phyloP scores from a whole-genome alignment of 805 yeast species.

The Wickerhamiella kazuoi region DNA sequence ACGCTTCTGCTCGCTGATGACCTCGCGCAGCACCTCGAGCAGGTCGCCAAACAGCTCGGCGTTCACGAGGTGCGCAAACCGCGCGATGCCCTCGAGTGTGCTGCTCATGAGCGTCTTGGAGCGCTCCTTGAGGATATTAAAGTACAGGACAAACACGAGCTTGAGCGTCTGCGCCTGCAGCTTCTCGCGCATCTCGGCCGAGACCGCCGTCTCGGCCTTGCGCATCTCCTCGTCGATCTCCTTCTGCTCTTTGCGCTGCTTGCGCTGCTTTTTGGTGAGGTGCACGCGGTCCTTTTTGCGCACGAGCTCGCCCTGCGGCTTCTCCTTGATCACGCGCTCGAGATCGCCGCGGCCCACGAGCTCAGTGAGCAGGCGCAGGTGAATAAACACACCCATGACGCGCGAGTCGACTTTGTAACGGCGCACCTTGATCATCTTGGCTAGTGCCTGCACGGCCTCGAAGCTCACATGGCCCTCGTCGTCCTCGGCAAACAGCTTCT shows the following conservation, averaged over 20 bases:
- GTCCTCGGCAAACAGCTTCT: conserved; percentile 58
- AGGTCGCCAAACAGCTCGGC: conserved; percentile 86
- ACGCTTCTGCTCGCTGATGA: conserved; percentile 38
- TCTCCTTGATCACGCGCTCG: conserved; percentile 30
- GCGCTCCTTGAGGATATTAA: conserved; percentile 53
- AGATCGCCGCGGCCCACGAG: conserved; percentile 21
- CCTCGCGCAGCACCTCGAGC: conserved; percentile 72
- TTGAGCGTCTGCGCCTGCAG: conserved; percentile 73
- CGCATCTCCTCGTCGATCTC: conserved; percentile 79
- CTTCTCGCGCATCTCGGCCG: conserved; percentile 72
- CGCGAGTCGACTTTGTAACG: conserved; percentile 70
- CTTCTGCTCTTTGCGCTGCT: conserved; percentile 70
- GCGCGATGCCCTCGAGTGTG: conserved; percentile 79
- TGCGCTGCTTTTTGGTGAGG: conserved; percentile 75
- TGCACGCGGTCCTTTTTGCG: conserved; percentile 82
- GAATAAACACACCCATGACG: conserved; percentile 53
- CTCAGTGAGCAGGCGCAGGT: conserved; percentile 30
- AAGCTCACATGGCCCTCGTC: conserved; percentile 62
- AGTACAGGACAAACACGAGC: conserved; percentile 49
- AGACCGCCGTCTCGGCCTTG: conserved; percentile 71
- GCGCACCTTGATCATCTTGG: conserved; percentile 55
- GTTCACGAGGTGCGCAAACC: conserved; percentile 82
- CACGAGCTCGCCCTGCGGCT: conserved; percentile 30
- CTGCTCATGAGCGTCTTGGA: conserved; percentile 59
- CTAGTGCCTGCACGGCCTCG: conserved; percentile 50